Evolutionary conservation across 768 basidiomycete species (phyloP).

Genomic region (Mycena rebaudengoi): DNA sequence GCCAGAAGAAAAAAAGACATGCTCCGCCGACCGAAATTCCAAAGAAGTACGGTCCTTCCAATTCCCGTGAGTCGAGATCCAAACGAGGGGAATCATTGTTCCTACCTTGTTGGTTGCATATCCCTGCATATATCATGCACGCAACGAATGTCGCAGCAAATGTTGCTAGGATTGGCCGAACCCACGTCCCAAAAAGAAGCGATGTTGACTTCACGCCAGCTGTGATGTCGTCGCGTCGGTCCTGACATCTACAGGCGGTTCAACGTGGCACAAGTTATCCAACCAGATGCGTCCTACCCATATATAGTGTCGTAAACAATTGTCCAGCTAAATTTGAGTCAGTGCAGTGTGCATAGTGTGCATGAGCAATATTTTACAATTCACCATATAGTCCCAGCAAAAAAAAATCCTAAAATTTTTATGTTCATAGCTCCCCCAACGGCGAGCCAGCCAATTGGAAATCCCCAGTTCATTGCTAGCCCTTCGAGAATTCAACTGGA

Average conservation of each 20-base stretch:
- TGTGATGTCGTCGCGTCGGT: not conserved
- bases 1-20: not conserved
- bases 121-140: not conserved
- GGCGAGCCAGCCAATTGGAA: not conserved
- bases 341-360: not conserved
- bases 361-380: no score
- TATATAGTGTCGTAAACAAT: slow-evolving; percentile 7
- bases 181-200: not conserved
- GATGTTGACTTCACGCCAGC: slow-evolving; percentile 3
- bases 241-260: no score
- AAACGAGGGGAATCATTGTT: no score
- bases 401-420: not conserved
- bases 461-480: slow-evolving; percentile 4
- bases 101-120: slow-evolving; percentile 3
- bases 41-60: not conserved
- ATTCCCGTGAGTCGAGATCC: not conserved
- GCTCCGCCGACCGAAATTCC: not conserved
- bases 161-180: not conserved
- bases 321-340: not conserved
- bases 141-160: not conserved
- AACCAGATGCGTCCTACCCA: no score
- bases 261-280: no score
- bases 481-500: not conserved
- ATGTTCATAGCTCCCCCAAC: not conserved
- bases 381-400: not conserved